phyloP scores from a whole-genome alignment of 345 rosid genomes.

The Linum trigynum region DNA sequence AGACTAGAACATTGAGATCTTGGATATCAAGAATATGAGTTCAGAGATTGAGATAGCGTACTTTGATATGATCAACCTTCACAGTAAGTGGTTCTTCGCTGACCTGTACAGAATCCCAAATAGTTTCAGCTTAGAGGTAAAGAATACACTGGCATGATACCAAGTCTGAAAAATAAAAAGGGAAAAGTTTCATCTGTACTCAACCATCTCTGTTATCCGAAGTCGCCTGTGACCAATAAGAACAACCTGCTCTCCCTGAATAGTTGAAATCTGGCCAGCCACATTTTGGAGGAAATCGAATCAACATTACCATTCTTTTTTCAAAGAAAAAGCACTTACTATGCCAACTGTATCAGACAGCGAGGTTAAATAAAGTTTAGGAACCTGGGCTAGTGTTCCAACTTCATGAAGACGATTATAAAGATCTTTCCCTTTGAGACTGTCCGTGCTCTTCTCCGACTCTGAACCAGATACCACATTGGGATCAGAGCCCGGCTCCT shows the following conservation, averaged over 20 bases:
- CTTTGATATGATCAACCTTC: conserved; percentile 98
- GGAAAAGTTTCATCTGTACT: conserved; percentile 15
- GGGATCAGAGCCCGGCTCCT: conserved; percentile 67
- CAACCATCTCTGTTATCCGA: conserved; percentile 84
- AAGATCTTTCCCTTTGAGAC: conserved; percentile 75
- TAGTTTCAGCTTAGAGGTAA: conserved; percentile 10
- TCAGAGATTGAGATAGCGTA: conserved; percentile 9
- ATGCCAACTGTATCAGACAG: conserved; percentile 5
- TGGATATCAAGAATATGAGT: too few species aligned
- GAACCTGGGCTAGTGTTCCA: conserved; percentile 97
- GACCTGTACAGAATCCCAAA: conserved; percentile 40
- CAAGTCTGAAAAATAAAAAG: not conserved
- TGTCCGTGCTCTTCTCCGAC: conserved; percentile 52
- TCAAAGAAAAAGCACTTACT: not conserved
- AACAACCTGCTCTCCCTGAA: conserved; percentile 88
- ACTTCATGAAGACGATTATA: conserved; percentile 81
- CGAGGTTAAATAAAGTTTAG: conserved; percentile 1
- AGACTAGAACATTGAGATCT: not conserved
- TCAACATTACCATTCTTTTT: not conserved
- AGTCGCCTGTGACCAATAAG: conserved; percentile 95
- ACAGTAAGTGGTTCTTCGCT: conserved; percentile 89
- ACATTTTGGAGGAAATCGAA: conserved; percentile 10
- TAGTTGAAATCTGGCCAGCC: conserved; percentile 59
- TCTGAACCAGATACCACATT: conserved; percentile 49
- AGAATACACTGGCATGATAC: not conserved